phyloP scores from a whole-genome alignment of 441 rosid species.

The Croton laevigatus region DNA sequence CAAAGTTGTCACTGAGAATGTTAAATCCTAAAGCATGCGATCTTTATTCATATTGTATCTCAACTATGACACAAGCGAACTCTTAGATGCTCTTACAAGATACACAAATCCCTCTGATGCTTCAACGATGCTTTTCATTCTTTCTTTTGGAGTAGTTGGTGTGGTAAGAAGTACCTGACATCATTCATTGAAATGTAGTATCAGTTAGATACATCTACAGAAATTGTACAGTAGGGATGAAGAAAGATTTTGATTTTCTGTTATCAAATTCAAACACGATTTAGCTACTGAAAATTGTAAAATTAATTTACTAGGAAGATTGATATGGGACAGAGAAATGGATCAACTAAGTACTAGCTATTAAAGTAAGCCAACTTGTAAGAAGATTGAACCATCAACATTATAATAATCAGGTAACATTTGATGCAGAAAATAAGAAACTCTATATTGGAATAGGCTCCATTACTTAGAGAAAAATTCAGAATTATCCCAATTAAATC shows the following conservation, averaged over 20 bases:
- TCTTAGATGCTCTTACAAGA: constrained; percentile 56
- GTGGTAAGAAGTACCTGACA: constrained; percentile 81
- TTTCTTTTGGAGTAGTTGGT: constrained; percentile 80
- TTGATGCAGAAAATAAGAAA: not conserved
- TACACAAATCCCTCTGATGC: constrained; percentile 88
- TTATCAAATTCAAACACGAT: not conserved
- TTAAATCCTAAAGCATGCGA: not conserved
- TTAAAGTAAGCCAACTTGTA: not conserved
- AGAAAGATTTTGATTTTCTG: not conserved
- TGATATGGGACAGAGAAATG: not conserved
- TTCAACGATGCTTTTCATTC: constrained; percentile 87
- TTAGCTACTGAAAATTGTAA: constrained; percentile 3
- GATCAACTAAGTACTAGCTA: not conserved
- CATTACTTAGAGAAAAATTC: not conserved
- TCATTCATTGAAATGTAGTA: constrained; percentile 16
- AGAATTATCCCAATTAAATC: not conserved
- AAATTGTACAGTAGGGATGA: not conserved
- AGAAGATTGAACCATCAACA: not conserved
- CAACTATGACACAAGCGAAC: not conserved
- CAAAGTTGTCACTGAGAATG: not conserved
- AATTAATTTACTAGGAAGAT: not conserved
- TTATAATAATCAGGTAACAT: not conserved
- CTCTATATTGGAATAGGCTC: not conserved
- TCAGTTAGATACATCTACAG: not conserved
- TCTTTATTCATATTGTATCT: constrained; percentile 3